phyloP scores from a whole-genome alignment of 2,329 filamentous ascomycete genomes.

The Penicillium sp. region DNA sequence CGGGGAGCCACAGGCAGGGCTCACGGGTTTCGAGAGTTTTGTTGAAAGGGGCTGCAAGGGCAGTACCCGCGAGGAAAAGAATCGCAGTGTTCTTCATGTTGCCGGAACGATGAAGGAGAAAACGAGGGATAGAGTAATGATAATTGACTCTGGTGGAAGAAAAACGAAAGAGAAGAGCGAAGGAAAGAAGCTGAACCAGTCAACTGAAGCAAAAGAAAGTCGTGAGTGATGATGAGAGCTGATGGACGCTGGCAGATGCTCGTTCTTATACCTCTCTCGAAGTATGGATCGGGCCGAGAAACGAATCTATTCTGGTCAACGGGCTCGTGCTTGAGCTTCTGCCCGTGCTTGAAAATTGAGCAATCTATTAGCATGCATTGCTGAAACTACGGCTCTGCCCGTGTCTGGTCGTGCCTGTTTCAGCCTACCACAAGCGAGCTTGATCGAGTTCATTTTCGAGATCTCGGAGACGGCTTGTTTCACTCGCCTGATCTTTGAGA shows the following conservation, averaged over 20 bases:
- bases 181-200: slow-evolving; percentile 16
- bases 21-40: slow-evolving; percentile 14
- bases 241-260: background rate
- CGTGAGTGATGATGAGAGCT: slow-evolving; percentile 6
- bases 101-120: slow-evolving; percentile 9
- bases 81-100: slow-evolving; percentile 16
- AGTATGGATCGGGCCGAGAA: background rate
- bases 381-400: background rate
- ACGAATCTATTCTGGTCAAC: background rate
- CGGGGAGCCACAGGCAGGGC: slow-evolving; percentile 10
- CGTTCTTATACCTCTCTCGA: background rate
- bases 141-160: background rate
- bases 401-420: background rate
- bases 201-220: slow-evolving; percentile 15
- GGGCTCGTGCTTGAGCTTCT: background rate
- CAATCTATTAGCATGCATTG: background rate
- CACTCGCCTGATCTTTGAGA: background rate
- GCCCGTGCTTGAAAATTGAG: background rate
- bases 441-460: background rate
- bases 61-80: slow-evolving; percentile 14
- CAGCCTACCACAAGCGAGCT: background rate
- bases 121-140: background rate
- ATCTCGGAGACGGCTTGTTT: background rate
- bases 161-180: background rate
- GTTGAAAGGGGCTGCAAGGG: slow-evolving; percentile 14